phyloP scores from a whole-genome alignment of 306 rosid species.

The Corylus americana region DNA sequence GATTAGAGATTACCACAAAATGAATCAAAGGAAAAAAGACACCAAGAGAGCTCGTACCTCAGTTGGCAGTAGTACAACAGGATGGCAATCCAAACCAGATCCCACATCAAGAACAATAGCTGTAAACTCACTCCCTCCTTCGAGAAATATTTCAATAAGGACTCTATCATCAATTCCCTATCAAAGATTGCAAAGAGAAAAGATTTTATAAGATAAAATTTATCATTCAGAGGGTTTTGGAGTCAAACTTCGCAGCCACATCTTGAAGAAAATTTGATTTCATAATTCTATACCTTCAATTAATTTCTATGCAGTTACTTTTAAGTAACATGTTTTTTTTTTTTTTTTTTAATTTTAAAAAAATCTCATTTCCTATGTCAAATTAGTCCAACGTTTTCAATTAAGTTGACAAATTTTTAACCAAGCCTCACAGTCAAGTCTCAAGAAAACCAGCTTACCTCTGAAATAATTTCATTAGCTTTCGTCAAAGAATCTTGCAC shows the following conservation, averaged over 20 bases:
- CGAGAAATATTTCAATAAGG: constrained; percentile 83
- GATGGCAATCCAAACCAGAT: constrained; percentile 64
- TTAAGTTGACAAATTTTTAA: constrained; percentile 2
- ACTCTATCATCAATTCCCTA: constrained; percentile 87
- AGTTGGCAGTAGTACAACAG: constrained; percentile 89
- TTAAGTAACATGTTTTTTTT: not conserved
- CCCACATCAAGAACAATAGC: constrained; percentile 95
- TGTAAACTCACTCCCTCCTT: constrained; percentile 96
- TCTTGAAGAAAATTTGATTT: not conserved
- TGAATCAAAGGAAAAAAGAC: constrained; percentile 19
- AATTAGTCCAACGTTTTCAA: constrained; percentile 8
- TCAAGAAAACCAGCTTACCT: constrained; percentile 50
- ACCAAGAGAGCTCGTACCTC: constrained; percentile 51
- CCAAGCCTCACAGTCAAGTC: constrained; percentile 3
- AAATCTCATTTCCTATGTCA: constrained; percentile 8
- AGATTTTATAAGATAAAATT: constrained; percentile 19
- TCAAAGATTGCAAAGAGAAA: constrained; percentile 31
- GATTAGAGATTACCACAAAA: not conserved
- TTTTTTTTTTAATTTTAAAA: not conserved
- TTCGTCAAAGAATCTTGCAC: constrained; percentile 68
- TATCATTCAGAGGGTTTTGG: not conserved
- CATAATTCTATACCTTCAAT: not conserved
- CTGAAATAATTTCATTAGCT: constrained; percentile 67
- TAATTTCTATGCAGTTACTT: not conserved
- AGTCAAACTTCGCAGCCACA: not conserved